Percentiles rank a stretch among this genome's conserved stretches.
These are phyloP conservation scores for Pseudoscleropodium purum DNA, from an alignment of 225 moss, liverwort and hornwort genomes.

Conservation along the genomic window DNA sequence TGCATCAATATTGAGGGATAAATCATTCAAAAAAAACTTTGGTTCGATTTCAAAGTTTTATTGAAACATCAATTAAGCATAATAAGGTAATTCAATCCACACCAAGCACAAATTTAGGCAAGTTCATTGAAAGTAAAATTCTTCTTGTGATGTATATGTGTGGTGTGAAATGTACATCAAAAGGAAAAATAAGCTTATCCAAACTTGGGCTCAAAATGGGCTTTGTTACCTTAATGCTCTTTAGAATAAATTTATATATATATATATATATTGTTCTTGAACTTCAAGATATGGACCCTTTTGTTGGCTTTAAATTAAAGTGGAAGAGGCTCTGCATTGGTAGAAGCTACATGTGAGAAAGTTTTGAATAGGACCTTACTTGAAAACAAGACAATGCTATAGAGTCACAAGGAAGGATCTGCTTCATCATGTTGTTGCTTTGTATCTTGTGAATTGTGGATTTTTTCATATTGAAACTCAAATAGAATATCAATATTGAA, in stretches of 20 bases:
- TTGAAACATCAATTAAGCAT: background rate
- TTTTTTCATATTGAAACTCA: background rate
- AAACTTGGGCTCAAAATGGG: accelerated
- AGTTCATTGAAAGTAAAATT: background rate
- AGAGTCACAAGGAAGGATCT: background rate
- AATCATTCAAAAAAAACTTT: background rate
- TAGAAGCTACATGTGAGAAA: background rate
- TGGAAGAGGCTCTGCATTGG: background rate
- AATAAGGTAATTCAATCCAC: background rate
- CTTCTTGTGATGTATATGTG: background rate
- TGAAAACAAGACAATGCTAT: background rate
- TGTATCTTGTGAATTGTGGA: accelerated
- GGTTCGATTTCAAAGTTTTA: background rate
- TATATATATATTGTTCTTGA: no score
- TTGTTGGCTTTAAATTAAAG: accelerated
- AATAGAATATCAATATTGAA: background rate
- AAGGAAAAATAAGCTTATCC: background rate
- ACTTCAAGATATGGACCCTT: no score
- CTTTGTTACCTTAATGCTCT: background rate
- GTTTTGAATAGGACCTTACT: background rate
- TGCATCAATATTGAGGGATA: background rate
- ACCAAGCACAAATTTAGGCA: background rate
- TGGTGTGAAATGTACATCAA: background rate
- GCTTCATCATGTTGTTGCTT: background rate
- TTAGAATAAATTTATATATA: accelerated